These are phyloP conservation scores for Hemileccinum rubropunctum DNA, from an alignment of 768 basidiomycete species.

Conservation along the genomic window DNA sequence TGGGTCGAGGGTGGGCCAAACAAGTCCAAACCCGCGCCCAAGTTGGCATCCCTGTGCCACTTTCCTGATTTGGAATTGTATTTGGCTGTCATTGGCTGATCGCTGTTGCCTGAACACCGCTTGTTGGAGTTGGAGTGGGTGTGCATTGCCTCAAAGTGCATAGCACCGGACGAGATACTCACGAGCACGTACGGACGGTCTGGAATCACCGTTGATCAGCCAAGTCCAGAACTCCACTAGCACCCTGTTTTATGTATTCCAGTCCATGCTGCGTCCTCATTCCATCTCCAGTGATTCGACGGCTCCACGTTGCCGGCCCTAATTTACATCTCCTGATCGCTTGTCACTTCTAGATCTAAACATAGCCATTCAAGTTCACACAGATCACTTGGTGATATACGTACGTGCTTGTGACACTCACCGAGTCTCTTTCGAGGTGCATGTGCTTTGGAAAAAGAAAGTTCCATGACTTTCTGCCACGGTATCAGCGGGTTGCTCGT, in stretches of 20 bases:
- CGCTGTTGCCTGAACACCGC: slow-evolving; percentile 17
- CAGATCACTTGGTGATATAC: background rate
- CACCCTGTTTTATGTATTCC: slow-evolving; percentile 9
- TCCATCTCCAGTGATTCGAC: background rate
- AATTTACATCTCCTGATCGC: background rate
- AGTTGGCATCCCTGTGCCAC: background rate
- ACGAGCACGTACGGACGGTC: background rate
- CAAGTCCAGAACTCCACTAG: slow-evolving; percentile 10
- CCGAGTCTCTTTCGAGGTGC: background rate
- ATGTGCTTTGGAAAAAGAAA: background rate
- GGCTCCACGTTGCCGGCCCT: background rate
- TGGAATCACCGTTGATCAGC: background rate
- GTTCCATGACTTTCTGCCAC: no score
- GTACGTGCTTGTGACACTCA: background rate
- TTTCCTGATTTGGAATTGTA: slow-evolving; percentile 6
- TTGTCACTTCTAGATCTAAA: background rate
- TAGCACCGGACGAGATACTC: background rate
- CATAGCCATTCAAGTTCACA: slow-evolving; percentile 1
- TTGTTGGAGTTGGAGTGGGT: slow-evolving; percentile 8
- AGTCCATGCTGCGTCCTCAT: slow-evolving; percentile 5
- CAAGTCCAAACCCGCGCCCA: slow-evolving; percentile 23
- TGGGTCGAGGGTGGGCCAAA: slow-evolving; percentile 35
- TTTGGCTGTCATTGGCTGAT: slow-evolving; percentile 7
- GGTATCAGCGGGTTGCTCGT: no score
- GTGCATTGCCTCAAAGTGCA: slow-evolving; percentile 9